A percentile compares a stretch with the other conserved stretches of the same genome.
These are phyloP conservation scores for Ulmus americana DNA, from an alignment of 331 rosid species.

Conservation along the genomic window DNA sequence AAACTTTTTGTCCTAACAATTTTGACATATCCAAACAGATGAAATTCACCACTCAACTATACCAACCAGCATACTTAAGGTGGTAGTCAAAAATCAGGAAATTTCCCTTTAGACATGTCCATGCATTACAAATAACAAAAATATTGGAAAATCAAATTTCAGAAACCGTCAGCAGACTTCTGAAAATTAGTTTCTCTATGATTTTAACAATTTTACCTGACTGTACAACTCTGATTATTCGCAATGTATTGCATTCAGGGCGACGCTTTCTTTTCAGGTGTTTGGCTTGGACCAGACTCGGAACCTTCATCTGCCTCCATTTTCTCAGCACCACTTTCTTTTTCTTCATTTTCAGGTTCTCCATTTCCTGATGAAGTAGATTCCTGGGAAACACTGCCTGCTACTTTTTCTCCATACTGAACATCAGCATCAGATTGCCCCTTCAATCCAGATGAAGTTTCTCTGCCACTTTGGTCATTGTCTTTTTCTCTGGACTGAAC, in stretches of 20 bases:
- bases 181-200: conserved; percentile 39
- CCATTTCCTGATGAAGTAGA: conserved; percentile 28
- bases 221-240: conserved; percentile 74
- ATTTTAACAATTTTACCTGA: conserved; percentile 60
- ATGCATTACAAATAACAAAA: conserved; percentile 37
- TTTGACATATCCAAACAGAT: conserved; percentile 34
- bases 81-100: conserved; percentile 50
- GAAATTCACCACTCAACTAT: conserved; percentile 44
- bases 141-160: conserved; percentile 40
- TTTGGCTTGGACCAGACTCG: conserved; percentile 25
- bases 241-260: conserved; percentile 33
- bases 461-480: too few species aligned
- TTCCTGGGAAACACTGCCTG: conserved; percentile 29
- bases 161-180: conserved; percentile 41
- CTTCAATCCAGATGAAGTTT: too few species aligned
- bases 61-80: conserved; percentile 40
- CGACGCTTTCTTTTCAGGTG: conserved; percentile 42
- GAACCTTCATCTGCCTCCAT: conserved; percentile 42
- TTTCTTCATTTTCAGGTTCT: conserved; percentile 37
- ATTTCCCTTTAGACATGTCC: conserved; percentile 58
- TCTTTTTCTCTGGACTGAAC: too few species aligned
- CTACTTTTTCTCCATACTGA: conserved; percentile 31
- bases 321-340: conserved; percentile 29
- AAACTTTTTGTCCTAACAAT: conserved; percentile 37
- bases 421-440: conserved; percentile 14